Conservation (phyloP, 2,329 filamentous ascomycete genomes). For the Cordyceps javanica region DNA sequence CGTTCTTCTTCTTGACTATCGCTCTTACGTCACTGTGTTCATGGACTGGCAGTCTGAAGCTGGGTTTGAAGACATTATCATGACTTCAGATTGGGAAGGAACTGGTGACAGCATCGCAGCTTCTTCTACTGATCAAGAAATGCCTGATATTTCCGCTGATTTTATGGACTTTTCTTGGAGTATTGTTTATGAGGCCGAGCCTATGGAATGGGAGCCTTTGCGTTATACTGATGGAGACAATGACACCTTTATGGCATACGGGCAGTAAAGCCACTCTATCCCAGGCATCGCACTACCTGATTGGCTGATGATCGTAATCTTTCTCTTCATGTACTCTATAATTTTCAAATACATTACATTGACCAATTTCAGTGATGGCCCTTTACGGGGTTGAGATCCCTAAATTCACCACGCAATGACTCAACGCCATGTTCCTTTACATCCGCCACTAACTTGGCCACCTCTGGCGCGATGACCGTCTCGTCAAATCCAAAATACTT, state of each 20-base stretch:
- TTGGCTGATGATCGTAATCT: no score
- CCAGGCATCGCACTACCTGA: no score
- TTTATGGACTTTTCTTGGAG: no score
- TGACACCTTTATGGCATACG: not conserved
- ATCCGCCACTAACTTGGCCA: slow-evolving; percentile 24
- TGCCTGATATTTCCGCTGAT: not conserved
- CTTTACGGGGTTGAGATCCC: slow-evolving; percentile 17
- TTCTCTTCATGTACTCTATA: no score
- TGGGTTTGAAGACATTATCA: not conserved
- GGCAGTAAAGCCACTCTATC: no score
- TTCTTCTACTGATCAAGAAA: not conserved
- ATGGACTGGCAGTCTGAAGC: not conserved
- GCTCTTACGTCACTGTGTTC: no score
- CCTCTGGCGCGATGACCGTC: slow-evolving; percentile 31
- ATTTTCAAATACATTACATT: no score
- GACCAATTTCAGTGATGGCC: no score
- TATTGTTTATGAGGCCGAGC: no score
- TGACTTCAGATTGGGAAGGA: not conserved
- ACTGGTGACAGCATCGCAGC: not conserved
- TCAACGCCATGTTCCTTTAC: slow-evolving; percentile 20
- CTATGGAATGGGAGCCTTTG: not conserved
- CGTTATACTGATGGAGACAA: not conserved
- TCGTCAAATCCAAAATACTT: slow-evolving; percentile 50
- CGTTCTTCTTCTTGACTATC: no score
- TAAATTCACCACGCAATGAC: slow-evolving; percentile 20